Conservation (phyloP, 2,329 filamentous ascomycete species). For the Aulographum hederae region DNA sequence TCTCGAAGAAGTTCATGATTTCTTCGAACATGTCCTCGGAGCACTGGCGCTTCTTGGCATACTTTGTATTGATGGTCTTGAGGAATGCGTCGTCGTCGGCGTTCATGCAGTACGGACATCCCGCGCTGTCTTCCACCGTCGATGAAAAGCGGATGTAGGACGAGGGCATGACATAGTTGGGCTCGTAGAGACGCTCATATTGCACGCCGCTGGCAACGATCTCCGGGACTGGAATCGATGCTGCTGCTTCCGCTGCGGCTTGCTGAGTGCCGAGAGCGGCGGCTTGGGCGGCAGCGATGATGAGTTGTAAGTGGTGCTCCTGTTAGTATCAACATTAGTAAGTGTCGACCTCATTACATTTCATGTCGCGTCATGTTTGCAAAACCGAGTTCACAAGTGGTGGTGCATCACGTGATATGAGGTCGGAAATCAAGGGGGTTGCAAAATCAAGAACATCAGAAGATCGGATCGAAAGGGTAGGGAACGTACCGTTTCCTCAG, state of each 20-base stretch:
- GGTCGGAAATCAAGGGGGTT: background rate
- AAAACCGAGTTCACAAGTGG: no score
- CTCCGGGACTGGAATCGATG: constrained; percentile 51
- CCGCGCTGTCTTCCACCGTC: constrained; percentile 88
- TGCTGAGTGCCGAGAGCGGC: constrained; percentile 37
- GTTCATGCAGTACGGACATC: constrained; percentile 85
- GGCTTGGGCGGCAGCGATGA: constrained; percentile 43
- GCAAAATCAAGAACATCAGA: constrained; percentile 12
- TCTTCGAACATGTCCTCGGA: constrained; percentile 86
- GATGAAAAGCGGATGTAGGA: constrained; percentile 97
- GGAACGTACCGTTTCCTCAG: constrained; percentile 82
- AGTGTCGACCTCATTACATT: constrained; percentile 2
- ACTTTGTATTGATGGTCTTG: constrained; percentile 65
- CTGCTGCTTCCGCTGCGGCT: constrained; percentile 35
- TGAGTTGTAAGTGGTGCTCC: constrained; percentile 92
- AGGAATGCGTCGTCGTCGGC: constrained; percentile 78
- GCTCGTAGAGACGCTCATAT: constrained; percentile 79
- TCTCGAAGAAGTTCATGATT: constrained; percentile 89
- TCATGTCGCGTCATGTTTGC: no score
- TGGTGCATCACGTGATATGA: constrained; percentile 1
- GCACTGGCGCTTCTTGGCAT: constrained; percentile 42
- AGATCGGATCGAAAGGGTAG: constrained; percentile 12
- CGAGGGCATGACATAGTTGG: constrained; percentile 61
- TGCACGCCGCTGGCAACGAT: constrained; percentile 45
- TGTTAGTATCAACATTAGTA: constrained; percentile 21